Evolutionary conservation across 305 asterid species (phyloP).

Genomic region (Lippia alba): DNA sequence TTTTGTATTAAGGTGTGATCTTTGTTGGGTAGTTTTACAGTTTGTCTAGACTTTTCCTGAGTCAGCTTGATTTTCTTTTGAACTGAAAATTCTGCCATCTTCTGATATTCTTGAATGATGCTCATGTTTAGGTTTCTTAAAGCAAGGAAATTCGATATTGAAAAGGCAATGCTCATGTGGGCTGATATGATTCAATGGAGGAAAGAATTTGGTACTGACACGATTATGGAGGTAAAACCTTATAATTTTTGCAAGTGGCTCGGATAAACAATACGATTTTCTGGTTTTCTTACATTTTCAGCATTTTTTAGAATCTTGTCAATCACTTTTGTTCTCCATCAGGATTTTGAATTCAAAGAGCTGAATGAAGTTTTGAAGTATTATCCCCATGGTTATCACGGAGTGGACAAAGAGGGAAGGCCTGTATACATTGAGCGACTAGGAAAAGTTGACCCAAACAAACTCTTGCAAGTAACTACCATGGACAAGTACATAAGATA

Average conservation of each 20-base stretch:
- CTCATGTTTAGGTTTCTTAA: constrained; percentile 53
- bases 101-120: constrained; percentile 22
- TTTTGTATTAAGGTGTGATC: background rate
- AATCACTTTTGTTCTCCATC: constrained; percentile 23
- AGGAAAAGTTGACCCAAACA: constrained; percentile 73
- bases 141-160: constrained; percentile 68
- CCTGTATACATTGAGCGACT: constrained; percentile 82
- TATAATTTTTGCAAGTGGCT: constrained; percentile 13
- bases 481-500: constrained; percentile 71
- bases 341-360: constrained; percentile 82
- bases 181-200: constrained; percentile 75
- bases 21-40: background rate
- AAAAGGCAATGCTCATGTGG: constrained; percentile 68
- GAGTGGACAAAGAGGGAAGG: constrained; percentile 84
- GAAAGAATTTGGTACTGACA: constrained; percentile 63
- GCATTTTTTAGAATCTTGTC: background rate
- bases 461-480: constrained; percentile 78
- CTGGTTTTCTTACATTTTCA: constrained; percentile 11
- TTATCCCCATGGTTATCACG: constrained; percentile 86
- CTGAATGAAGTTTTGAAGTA: constrained; percentile 63
- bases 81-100: constrained; percentile 13
- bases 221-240: constrained; percentile 52
- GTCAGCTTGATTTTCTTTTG: constrained; percentile 8
- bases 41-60: too few species aligned
- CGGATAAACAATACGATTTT: background rate